Evolutionary conservation across 768 basidiomycete genomes (phyloP).

Genomic region (Boletus sp.): DNA sequence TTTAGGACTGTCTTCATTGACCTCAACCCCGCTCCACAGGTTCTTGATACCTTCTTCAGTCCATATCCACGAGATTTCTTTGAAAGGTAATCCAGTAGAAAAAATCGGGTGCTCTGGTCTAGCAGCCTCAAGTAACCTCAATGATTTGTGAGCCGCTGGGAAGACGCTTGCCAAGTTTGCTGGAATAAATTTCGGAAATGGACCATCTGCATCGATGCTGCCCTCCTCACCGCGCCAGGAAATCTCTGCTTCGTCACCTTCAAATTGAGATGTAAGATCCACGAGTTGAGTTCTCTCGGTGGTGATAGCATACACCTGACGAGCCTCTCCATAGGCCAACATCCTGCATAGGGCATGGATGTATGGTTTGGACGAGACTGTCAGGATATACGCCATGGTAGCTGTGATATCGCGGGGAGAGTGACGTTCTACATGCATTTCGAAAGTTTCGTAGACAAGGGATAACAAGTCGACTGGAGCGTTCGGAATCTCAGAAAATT

Average conservation of each 20-base stretch:
- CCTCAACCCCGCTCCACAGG: slow-evolving; percentile 6
- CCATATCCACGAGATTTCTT: slow-evolving; percentile 52
- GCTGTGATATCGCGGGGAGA: slow-evolving; percentile 49
- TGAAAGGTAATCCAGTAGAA: slow-evolving; percentile 26
- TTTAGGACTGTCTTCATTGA: neutral
- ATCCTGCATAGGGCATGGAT: slow-evolving; percentile 54
- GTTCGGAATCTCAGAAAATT: slow-evolving; percentile 42
- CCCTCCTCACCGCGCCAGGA: slow-evolving; percentile 40
- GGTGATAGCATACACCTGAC: slow-evolving; percentile 28
- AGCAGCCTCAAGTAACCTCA: slow-evolving; percentile 61
- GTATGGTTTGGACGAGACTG: slow-evolving; percentile 59
- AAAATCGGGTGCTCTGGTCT: slow-evolving; percentile 62
- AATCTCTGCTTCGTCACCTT: slow-evolving; percentile 36
- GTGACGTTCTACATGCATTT: slow-evolving; percentile 49
- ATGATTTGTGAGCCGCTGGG: slow-evolving; percentile 64
- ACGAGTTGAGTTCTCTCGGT: slow-evolving; percentile 9
- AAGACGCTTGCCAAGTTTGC: slow-evolving; percentile 47
- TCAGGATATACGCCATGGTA: slow-evolving; percentile 65
- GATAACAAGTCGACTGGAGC: slow-evolving; percentile 54
- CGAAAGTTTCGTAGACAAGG: slow-evolving; percentile 55
- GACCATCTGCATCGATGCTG: slow-evolving; percentile 37
- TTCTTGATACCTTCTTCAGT: slow-evolving; percentile 12
- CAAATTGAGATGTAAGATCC: slow-evolving; percentile 17
- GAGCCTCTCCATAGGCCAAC: slow-evolving; percentile 45
- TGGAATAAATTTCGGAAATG: slow-evolving; percentile 66